phyloP scores from a whole-genome alignment of 164 flowering plant genomes.

The Vitis riparia region DNA sequence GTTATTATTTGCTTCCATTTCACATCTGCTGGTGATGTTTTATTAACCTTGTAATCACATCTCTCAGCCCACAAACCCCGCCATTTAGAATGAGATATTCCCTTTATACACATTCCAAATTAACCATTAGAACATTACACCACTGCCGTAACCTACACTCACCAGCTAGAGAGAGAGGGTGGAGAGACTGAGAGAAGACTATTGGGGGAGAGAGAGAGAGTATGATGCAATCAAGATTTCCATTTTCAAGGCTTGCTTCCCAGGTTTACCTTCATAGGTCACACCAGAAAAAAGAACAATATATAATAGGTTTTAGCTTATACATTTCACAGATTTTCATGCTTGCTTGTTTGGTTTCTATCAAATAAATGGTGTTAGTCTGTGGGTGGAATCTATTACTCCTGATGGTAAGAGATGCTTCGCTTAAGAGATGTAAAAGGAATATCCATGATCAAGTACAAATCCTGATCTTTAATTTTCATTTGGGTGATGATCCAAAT shows the following conservation, averaged over 20 bases:
- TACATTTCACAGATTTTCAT: not conserved
- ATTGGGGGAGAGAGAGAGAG: no score
- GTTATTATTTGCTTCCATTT: not conserved
- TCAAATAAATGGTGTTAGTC: not conserved
- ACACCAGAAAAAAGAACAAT: not conserved
- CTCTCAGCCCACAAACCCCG: not conserved
- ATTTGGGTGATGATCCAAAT: slow-evolving; percentile 9
- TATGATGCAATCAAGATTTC: not conserved
- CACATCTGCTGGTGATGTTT: not conserved
- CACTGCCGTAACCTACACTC: no score
- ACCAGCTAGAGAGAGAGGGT: no score
- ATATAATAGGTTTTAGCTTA: no score
- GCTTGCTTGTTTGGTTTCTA: not conserved
- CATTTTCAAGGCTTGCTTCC: not conserved
- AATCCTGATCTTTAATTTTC: no score
- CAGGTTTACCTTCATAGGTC: not conserved
- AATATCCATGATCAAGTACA: no score
- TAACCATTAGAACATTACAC: not conserved
- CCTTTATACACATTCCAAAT: not conserved
- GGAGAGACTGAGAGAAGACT: no score
- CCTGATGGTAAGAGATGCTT: no score
- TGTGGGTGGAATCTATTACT: not conserved
- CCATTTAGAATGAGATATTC: not conserved
- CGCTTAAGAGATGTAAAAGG: no score
- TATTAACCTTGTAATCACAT: not conserved